These are phyloP conservation scores for Aspergillus terreus DNA, from an alignment of 2,329 filamentous ascomycete genomes.

Conservation along the genomic window DNA sequence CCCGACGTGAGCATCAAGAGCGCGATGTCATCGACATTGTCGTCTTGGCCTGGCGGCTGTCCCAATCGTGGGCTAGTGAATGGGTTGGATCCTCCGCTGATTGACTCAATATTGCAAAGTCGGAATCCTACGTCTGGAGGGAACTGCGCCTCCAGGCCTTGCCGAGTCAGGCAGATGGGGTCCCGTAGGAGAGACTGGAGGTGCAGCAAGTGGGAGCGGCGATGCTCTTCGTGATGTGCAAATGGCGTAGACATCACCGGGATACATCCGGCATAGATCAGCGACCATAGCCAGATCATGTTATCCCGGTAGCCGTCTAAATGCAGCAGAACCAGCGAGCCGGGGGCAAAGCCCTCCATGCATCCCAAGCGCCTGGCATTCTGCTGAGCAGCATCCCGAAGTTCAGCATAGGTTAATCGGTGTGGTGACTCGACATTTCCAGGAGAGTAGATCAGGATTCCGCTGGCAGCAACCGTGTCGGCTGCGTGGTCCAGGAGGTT, in stretches of 20 bases:
- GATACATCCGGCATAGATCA: slow-evolving; percentile 31
- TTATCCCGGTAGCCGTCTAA: slow-evolving; percentile 35
- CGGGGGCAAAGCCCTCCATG: background rate
- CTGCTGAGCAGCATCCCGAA: background rate
- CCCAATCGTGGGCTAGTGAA: background rate
- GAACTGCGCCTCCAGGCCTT: background rate
- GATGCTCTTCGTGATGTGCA: slow-evolving; percentile 21
- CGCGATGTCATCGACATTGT: slow-evolving; percentile 21
- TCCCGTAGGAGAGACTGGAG: slow-evolving; percentile 15
- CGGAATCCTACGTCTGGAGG: background rate
- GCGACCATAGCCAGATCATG: slow-evolving; percentile 42
- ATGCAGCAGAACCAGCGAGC: slow-evolving; percentile 16
- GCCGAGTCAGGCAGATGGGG: slow-evolving; percentile 8
- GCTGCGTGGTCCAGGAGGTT: background rate
- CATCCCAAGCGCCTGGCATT: background rate
- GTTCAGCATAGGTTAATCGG: background rate
- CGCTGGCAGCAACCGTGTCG: background rate
- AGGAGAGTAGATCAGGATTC: background rate
- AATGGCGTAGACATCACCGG: slow-evolving; percentile 36
- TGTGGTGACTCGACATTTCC: background rate
- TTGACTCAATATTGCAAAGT: background rate
- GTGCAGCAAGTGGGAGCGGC: slow-evolving; percentile 27
- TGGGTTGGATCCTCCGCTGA: background rate
- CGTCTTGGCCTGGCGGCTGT: background rate
- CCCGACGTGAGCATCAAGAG: slow-evolving; percentile 53